Evolutionary conservation across 257 asterid genomes (phyloP), one percentile per base, ranked within the genome.

Genomic region (Cinchona pubescens): DNA sequence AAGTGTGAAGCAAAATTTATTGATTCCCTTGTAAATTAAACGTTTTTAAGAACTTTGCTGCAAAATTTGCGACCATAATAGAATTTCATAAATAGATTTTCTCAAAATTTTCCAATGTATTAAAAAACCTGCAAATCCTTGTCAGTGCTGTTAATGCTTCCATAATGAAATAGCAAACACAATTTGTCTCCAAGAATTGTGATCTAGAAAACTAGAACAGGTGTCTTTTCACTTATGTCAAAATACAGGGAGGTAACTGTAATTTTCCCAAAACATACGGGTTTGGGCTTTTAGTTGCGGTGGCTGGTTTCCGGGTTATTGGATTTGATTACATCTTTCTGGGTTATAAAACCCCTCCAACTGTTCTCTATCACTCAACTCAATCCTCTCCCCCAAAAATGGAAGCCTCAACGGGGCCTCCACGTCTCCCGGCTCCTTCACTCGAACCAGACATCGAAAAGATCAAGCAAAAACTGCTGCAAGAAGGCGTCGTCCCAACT

Each of bases 381-480:
- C 49, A 3, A 51, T 53, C 25, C 46, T 18, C 29, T 16, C 71
- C 11, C 55, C 11, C 55, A 40, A 1, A 18, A 85, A 91, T 94
- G 98, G 98, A 92, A 78, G 93, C 92, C 76, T 78, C 92, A 55
- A 73, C 87, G 3, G 90, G 85, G 72, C 90, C 91, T 49, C 80
- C 83, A 48, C 83, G 75, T 83, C 84, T 82, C 59, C 89, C 95
- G 11, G 66, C 79, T 77, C 85, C 85, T 25, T 83, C 80, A 53
- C 78, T 79, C 55, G 82, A 80, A 42, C 90, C 89, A 12, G 83
- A 87, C 80, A 78, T 83, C 40, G 88, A 90, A 15, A 85, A 85
- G 35, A 77, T 90, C 55, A 92, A 85, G 79, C 94, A 76, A 37
- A 85, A 79, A 21, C 96, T 92, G 55, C 81, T 84, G 53, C 78